Base-by-base conservation (phyloP, 768 basidiomycete genomes). In the Lentinula sp. region DNA sequence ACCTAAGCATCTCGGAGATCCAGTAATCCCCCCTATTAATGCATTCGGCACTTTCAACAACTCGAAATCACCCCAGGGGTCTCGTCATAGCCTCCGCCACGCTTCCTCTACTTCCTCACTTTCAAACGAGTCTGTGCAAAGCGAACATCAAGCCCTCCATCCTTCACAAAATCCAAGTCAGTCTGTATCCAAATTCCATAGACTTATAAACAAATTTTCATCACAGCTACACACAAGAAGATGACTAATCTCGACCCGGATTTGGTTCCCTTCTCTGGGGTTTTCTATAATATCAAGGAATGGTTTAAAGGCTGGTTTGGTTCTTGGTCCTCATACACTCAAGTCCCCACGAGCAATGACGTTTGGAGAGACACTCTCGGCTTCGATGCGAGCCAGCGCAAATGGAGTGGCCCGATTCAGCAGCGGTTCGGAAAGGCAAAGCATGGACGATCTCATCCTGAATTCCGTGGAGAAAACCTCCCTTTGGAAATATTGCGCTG, bases 401-500 rank as follows among this genome's bases (percentile, higher is more conserved):
- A 70, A 60, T 79, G 77, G 77, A 70, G 69, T 16, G 76, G 74
- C 0, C 77, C 78, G 1, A 65, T 76, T 7, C 70, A 75, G 53
- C 67, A 69, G 1, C 43, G 61, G 9, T 31, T 65, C n/a, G 60
- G 71, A 37, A 65, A 70, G 35, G 57, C 62, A 23, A 79, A 78
- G 60, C 72, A 75, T 58, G 66, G 73, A 5, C 50, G 23, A 4
- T n/a, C 55, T 43, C 23, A 43, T 40, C 40, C 40, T 11, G 39
- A 43, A 56, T 15, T 16, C 8, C 55, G 55, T 11, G 84, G 84
- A 13, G 77, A 84, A 64, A 87, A 86, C 67, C 69, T 86, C 8
- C 85, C 85, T 10, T 68, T 86, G 31, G 81, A 85, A 65, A 75
- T 87, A 45, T 51, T 87, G 53, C 69, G 81, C 16, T 79, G 77